Percentiles rank a stretch among this genome's conserved stretches.
Conservation (phyloP, 164 flowering plant species). For the Piper betle region DNA sequence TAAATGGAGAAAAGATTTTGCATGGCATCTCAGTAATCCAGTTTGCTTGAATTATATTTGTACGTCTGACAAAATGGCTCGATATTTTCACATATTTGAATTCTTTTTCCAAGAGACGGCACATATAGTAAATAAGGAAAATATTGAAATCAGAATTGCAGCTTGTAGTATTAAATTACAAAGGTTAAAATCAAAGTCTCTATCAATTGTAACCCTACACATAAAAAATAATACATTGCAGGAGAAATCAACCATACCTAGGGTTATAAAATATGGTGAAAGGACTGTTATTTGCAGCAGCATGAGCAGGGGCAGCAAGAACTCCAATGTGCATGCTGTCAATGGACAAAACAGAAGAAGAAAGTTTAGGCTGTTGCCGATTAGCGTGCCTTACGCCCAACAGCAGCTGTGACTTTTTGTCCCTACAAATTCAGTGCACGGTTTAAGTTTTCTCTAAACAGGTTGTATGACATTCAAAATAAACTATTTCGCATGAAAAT, state of each 20-base stretch:
- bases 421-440: conserved; percentile 28
- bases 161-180: not conserved
- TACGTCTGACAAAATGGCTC: not conserved
- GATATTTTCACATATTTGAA: too few relatives aligned
- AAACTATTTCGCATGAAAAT: not conserved
- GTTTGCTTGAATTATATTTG: not conserved
- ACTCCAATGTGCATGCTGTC: conserved; percentile 99
- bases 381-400: conserved; percentile 78
- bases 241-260: conserved; percentile 31
- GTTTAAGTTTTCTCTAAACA: not conserved
- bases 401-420: conserved; percentile 79
- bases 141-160: not conserved
- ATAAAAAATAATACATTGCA: not conserved
- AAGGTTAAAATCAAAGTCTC: not conserved
- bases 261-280: conserved; percentile 91
- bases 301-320: conserved; percentile 98
- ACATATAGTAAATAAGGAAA: not conserved
- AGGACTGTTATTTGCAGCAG: conserved; percentile 88
- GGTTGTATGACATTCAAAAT: not conserved
- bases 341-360: conserved; percentile 92
- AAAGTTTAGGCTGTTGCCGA: conserved; percentile 73
- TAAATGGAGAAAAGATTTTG: not conserved
- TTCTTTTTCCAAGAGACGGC: too few relatives aligned
- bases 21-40: not conserved
- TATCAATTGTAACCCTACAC: not conserved